Evolutionary conservation across 768 basidiomycete genomes (phyloP).

Genomic region (Lactifluus hygrophoroides): DNA sequence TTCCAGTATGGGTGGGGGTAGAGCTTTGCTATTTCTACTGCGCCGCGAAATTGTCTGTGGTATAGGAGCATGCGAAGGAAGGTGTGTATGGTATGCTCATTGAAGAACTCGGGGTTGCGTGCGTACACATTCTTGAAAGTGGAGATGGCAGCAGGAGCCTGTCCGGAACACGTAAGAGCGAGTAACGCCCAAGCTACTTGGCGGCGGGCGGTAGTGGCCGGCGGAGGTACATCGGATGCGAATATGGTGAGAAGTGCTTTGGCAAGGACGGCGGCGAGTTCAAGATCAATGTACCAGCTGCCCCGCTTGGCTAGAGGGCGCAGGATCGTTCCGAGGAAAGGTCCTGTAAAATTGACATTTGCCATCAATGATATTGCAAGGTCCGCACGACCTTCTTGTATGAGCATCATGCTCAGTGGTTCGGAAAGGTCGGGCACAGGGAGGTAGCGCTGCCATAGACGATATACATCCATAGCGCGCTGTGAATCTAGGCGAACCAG

Average conservation of each 20-base stretch:
- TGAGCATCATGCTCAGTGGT: conserved; percentile 5
- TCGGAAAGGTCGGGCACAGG: conserved; percentile 11
- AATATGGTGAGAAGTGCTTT: conserved; percentile 31
- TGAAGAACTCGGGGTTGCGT: conserved; percentile 34
- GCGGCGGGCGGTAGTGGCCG: conserved; percentile 31
- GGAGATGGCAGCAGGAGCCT: conserved; percentile 30
- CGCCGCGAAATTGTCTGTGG: conserved; percentile 32
- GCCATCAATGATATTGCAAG: conserved; percentile 12
- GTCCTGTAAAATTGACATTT: conserved; percentile 2
- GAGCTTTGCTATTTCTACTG: conserved; percentile 23
- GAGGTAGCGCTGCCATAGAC: conserved; percentile 14
- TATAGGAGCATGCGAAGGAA: conserved; percentile 34
- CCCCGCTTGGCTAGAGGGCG: conserved; percentile 18
- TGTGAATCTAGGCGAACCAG: conserved; percentile 13
- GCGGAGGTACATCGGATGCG: conserved; percentile 26
- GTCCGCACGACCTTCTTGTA: conserved; percentile 16
- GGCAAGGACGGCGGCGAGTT: conserved; percentile 13
- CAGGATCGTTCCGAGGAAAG: conserved; percentile 27
- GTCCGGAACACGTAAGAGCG: conserved; percentile 32
- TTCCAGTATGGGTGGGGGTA: conserved; percentile 25
- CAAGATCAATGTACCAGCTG: conserved; percentile 8
- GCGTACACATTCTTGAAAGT: conserved; percentile 35
- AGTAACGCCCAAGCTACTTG: conserved; percentile 32
- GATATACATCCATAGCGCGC: conserved; percentile 8
- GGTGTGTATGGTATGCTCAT: conserved; percentile 28